A percentile compares a stretch with the other conserved stretches of the same genome.
Evolutionary conservation across 495 filamentous ascomycete species (phyloP).

Genomic region (Penicillium nucicola): DNA sequence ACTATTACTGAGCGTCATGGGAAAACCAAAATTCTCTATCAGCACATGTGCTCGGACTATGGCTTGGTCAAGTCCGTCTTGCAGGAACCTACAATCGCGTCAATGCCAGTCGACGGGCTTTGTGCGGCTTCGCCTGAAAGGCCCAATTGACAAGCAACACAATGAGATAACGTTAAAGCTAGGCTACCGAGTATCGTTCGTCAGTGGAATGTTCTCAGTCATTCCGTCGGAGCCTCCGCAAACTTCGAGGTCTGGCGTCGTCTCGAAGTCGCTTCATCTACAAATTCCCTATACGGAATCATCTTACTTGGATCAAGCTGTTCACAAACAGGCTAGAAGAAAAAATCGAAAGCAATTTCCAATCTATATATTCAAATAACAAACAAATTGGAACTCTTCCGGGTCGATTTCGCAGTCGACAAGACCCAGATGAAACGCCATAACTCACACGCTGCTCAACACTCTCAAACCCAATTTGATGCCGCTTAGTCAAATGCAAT

Average conservation of each 20-base stretch:
- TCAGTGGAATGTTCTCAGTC: too few species aligned
- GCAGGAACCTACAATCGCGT: too few species aligned
- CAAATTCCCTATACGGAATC: not conserved
- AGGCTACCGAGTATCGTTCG: too few species aligned
- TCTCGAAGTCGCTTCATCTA: too few species aligned
- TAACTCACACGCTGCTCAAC: slow-evolving; percentile 30
- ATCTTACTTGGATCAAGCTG: not conserved
- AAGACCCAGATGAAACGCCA: slow-evolving; percentile 20
- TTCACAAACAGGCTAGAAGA: not conserved
- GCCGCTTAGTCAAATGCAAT: slow-evolving; percentile 14
- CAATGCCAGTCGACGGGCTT: too few species aligned
- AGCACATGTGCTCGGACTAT: not conserved
- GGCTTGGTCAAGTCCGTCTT: not conserved
- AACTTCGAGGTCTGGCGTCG: too few species aligned
- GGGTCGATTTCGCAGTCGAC: slow-evolving; percentile 10
- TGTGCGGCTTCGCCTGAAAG: too few species aligned
- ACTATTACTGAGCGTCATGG: not conserved
- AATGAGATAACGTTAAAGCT: too few species aligned
- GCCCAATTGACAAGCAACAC: too few species aligned
- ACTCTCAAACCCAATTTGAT: slow-evolving; percentile 15
- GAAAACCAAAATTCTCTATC: not conserved
- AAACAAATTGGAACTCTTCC: not conserved
- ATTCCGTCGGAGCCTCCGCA: too few species aligned
- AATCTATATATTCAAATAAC: not conserved
- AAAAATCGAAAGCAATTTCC: not conserved